Base-by-base conservation (phyloP, 257 asterid genomes). In the Ilex aquifolium region DNA sequence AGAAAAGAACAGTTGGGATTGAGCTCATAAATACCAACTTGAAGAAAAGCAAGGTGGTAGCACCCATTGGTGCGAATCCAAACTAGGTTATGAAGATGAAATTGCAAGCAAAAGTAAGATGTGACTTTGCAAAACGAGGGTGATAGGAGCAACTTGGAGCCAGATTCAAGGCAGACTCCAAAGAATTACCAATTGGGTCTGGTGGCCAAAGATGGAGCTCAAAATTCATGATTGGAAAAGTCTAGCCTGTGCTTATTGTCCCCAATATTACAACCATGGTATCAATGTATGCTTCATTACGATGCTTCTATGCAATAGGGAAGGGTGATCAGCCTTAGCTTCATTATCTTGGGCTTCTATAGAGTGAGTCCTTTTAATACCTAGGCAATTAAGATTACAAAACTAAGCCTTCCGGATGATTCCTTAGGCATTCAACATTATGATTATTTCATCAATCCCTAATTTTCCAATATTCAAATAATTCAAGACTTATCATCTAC, bases 221-320 rank as follows among this genome's bases (percentile, higher is more conserved):
- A 83, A 60, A 21, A 21, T 65, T 68, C 76, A 79, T 62, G 88
- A 87, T 64, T 89, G 91, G 95, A 95, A 83, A 80, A 82, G 71
- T 71, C 68, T 92, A 49, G 88, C 95, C 17, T 69, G 92, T 55
- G 62, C 87, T 62, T 82, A 87, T 70, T 82, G 90, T 72, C 97
- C 96, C 57, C 88, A 82, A 77, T 89, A 93, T 78, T 91, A 85
- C 61, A 93, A 89, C 74, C 94, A 93, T 87, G 99, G 97, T 93
- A 77, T 72, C 9, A 56, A 6, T 6, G 29, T 53, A 17, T 53
- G 15, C 29, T 53, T 53, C 27, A 21, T 21, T 21, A 21, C 1
- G 27, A 21, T 21, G 27, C 27, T 21, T 21, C 1, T 0, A 21
- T 21, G 27, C 27, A 21, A 0, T 21, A 21, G 27, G 27, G 1